phyloP scores from a whole-genome alignment of 1,284 basidiomycete genomes.

The Heliocybe sulcata region DNA sequence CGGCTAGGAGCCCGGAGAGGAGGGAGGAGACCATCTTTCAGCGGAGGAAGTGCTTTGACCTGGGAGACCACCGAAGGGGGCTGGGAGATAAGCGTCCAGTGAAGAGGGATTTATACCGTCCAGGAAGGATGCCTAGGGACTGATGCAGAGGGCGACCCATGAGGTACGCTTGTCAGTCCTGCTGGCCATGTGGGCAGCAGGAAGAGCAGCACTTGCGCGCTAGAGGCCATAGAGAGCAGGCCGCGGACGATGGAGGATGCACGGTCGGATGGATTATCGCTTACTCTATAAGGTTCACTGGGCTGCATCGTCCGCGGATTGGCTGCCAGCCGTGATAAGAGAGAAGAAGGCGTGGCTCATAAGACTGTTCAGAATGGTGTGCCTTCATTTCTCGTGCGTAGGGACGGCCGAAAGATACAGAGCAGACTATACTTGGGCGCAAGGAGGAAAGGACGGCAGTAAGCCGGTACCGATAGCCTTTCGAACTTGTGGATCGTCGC shows the following conservation, averaged over 20 bases:
- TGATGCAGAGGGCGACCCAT: not conserved
- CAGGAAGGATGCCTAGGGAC: not conserved
- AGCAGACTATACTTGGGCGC: too few relatives aligned
- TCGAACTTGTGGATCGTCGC: too few relatives aligned
- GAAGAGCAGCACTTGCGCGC: too few relatives aligned
- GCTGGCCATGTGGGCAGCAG: too few relatives aligned
- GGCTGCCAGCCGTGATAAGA: not conserved
- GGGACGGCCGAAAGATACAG: too few relatives aligned
- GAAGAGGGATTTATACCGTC: not conserved
- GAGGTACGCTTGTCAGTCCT: not conserved
- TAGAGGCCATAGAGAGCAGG: too few relatives aligned
- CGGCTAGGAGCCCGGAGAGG: not conserved
- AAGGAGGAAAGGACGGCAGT: too few relatives aligned
- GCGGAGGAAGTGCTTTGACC: not conserved
- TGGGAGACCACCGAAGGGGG: not conserved
- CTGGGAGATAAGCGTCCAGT: not conserved
- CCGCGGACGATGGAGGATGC: not conserved
- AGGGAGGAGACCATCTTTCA: not conserved
- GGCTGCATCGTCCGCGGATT: not conserved
- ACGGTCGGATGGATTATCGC: not conserved
- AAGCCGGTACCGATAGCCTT: too few relatives aligned
- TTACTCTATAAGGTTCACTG: not conserved
- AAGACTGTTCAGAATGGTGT: not conserved
- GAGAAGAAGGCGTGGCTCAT: not conserved
- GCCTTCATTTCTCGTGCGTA: not conserved